Evolutionary conservation across 768 basidiomycete genomes (phyloP).

Genomic region (Macrolepiota dolichaula): DNA sequence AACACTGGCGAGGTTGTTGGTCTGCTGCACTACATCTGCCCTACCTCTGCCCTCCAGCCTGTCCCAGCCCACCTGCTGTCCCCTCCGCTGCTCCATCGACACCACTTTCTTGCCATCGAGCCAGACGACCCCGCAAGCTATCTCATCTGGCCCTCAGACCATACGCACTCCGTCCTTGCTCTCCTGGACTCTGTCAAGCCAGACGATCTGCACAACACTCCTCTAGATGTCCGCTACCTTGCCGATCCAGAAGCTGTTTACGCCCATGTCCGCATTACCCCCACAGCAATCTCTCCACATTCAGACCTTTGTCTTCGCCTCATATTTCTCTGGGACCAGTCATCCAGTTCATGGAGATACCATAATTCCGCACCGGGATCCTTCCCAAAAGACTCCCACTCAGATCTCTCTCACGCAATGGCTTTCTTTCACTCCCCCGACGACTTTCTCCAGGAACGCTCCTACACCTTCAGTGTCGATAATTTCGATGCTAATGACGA

Average conservation of each 20-base stretch:
- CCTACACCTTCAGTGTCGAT: conserved; percentile 19
- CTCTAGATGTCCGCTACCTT: conserved; percentile 26
- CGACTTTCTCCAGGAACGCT: conserved; percentile 29
- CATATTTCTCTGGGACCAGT: conserved; percentile 63
- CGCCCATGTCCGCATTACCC: conserved; percentile 54
- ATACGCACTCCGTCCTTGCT: conserved; percentile 35
- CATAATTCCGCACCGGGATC: conserved; percentile 70
- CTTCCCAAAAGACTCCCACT: conserved; percentile 47
- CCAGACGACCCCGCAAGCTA: conserved; percentile 51
- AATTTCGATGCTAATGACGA: conserved; percentile 34
- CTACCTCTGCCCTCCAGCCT: conserved; percentile 34
- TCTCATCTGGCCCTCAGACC: conserved; percentile 60
- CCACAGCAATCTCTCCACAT: conserved; percentile 16
- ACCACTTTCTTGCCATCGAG: conserved; percentile 57
- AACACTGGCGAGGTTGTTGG: conserved; percentile 37
- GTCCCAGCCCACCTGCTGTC: conserved; percentile 66
- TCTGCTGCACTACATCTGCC: conserved; percentile 56
- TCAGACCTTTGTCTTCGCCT: conserved; percentile 41
- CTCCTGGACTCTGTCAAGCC: conserved; percentile 22
- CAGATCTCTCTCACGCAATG: conserved; percentile 26
- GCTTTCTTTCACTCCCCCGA: conserved; percentile 23
- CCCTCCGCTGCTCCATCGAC: conserved; percentile 54
- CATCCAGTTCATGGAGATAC: conserved; percentile 56
- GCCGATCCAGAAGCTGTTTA: conserved; percentile 48
- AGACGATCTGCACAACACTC: conserved; percentile 14